Base-by-base conservation (phyloP, 345 rosid genomes). In the Eucalyptus brandiana region DNA sequence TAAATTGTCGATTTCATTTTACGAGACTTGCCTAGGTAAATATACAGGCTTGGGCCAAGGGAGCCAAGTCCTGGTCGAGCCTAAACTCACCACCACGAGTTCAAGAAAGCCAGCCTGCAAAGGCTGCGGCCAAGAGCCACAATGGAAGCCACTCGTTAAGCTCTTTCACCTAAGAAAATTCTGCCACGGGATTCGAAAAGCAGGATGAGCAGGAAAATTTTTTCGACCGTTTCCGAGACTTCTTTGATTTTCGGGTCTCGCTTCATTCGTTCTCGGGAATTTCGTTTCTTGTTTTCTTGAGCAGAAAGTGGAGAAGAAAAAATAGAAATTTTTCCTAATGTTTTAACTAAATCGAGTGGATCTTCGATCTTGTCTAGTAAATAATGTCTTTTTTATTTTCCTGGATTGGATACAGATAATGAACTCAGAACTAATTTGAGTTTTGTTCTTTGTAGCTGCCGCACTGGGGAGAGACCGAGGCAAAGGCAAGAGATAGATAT, bases 381-480 rank as follows among this genome's bases (percentile, higher is more conserved):
- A 37, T 37, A 37, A 37, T 72, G 14, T 30, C 51, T 9, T 21
- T 28, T 30, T 28, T 85, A 11, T 44, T 50, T 17, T 50, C 8
- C 14, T 8, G 54, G n/a, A 47, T 44, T 44, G 49, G 58, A 42
- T 56, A 45, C 86, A 87, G 28, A 19, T 48, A 23, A 80, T 30
- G 58, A 53, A 53, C 58, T 53, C 4, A 8, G 9, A 58, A 34
- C 14, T 58, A 24, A 86, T 32, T 14, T 34, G 24, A 30, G 8
- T 24, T 23, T 90, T 89, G 50, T 88, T 69, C 83, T 86, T 3
- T 32, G 40, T 83, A 97, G 99, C 47, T 96, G 91, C 99, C 99
- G 3, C 86, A 87, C 86, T 96, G 98, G 99, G 97, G 91, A 72
- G 99, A 98, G 89, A 80, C 94, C 1, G 90, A 89, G 47, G 67